These are phyloP conservation scores for Teunomyces aglyptinius DNA, from an alignment of 805 yeast genomes.

Conservation along the genomic window DNA sequence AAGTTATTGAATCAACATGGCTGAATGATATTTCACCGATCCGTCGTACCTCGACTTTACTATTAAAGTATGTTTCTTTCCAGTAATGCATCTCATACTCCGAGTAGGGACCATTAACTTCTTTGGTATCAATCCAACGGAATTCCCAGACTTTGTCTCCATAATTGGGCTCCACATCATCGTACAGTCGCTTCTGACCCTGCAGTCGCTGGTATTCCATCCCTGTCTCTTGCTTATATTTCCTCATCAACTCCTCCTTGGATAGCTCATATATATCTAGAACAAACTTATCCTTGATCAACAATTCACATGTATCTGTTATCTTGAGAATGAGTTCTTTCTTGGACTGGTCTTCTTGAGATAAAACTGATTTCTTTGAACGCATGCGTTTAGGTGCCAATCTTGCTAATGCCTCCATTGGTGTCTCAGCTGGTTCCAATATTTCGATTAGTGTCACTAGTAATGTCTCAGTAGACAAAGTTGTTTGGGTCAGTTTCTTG, in stretches of 20 bases:
- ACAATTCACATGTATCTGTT: slow-evolving; percentile 48
- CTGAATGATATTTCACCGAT: slow-evolving; percentile 21
- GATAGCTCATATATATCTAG: slow-evolving; percentile 50
- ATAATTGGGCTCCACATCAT: slow-evolving; percentile 19
- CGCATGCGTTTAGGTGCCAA: slow-evolving; percentile 25
- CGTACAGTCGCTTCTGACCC: slow-evolving; percentile 20
- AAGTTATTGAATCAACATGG: slow-evolving; percentile 22
- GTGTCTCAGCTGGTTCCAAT: slow-evolving; percentile 59
- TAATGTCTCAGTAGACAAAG: slow-evolving; percentile 5
- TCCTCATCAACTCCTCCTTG: slow-evolving; percentile 54
- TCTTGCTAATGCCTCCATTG: slow-evolving; percentile 53
- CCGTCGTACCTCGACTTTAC: slow-evolving; percentile 43
- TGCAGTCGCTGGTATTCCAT: slow-evolving; percentile 18
- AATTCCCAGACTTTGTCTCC: slow-evolving; percentile 47
- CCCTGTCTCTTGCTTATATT: slow-evolving; percentile 45
- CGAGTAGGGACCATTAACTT: slow-evolving; percentile 50
- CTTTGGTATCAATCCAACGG: slow-evolving; percentile 43
- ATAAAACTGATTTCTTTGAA: slow-evolving; percentile 9
- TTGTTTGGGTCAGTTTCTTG: background rate
- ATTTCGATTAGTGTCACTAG: slow-evolving; percentile 34
- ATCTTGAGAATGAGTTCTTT: slow-evolving; percentile 26
- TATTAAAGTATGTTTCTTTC: slow-evolving; percentile 49
- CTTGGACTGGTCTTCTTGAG: background rate
- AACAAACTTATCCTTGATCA: slow-evolving; percentile 42
- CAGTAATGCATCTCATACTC: slow-evolving; percentile 56